Base-by-base conservation (phyloP, 345 rosid species). In the Dimocarpus longan region DNA sequence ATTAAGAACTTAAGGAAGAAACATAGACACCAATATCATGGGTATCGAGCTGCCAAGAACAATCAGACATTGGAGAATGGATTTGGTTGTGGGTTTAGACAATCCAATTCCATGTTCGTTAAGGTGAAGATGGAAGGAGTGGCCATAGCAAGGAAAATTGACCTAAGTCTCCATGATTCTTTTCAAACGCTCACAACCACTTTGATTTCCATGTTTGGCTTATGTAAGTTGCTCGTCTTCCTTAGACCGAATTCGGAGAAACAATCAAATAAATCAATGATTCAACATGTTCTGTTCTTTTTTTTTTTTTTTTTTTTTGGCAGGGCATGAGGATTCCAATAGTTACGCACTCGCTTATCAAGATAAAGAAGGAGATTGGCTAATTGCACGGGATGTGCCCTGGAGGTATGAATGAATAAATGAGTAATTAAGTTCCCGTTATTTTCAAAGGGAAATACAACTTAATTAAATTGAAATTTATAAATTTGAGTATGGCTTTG, bases 121-220 rank as follows among this genome's bases (percentile, higher is more conserved):
- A 89, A 89, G 85, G 92, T 89, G 72, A 84, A 79, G 22, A 78
- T 87, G 89, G 92, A 89, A 40, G 92, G 92, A 40, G 84, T 81
- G 6, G 92, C 83, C 28, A 87, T 89, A 19, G 86, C 84, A 28
- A 84, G 91, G 68, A 89, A 89, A 81, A 78, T 89, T 64, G 83
- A 89, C 70, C 52, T 85, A 21, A 80, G 74, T 79, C 82, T 80
- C 76, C 79, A 74, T 42, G 19, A 59, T 70, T 87, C 89, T 39
- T 79, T 84, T 64, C 76, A 76, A 39, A 6, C 82, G 9, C 89
- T 87, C 37, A 84, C 74, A 40, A 8, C 57, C 54, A 62, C 87
- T 76, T 80, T 87, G 79, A 48, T 81, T 48, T 28, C 10, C 84
- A 89, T 87, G 92, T 89, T 89, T 63, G 85, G 78, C 6, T 39